phyloP scores from a whole-genome alignment of 2,329 filamentous ascomycete species.

The Aspergillus proliferans region DNA sequence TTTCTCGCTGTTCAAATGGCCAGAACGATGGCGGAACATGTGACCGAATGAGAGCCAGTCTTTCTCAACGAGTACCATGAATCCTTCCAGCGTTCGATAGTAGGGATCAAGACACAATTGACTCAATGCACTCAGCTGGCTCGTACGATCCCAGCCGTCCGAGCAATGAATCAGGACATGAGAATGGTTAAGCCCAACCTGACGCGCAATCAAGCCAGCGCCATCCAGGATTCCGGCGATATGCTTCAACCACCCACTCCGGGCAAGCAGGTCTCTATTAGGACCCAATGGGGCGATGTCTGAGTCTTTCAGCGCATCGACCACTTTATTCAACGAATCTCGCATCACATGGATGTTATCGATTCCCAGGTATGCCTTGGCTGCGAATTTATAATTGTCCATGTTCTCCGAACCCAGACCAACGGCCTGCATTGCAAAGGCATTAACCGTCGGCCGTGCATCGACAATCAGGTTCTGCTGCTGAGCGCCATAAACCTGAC shows the following conservation, averaged over 20 bases:
- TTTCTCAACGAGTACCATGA: conserved; percentile 91
- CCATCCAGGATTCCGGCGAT: conserved; percentile 80
- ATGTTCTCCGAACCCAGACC: conserved; percentile 95
- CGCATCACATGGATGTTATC: conserved; percentile 99
- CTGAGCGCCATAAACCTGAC: conserved; percentile 79
- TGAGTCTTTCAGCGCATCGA: conserved; percentile 86
- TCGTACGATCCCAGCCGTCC: conserved; percentile 96
- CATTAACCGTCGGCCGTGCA: conserved; percentile 88
- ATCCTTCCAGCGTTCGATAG: conserved; percentile 88
- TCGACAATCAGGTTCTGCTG: conserved; percentile 94
- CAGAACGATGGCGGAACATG: conserved; percentile 91
- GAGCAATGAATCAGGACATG: conserved; percentile 97
- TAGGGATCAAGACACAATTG: conserved; percentile 95
- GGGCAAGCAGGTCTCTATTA: conserved; percentile 70
- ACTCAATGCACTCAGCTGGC: conserved; percentile 83
- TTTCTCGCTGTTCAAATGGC: conserved; percentile 80
- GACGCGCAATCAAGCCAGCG: conserved; percentile 73
- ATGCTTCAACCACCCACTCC: conserved; percentile 87
- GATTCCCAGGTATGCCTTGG: conserved; percentile 88
- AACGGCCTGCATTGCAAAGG: conserved; percentile 86
- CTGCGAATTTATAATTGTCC: conserved; percentile 89
- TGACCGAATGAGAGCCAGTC: conserved; percentile 98
- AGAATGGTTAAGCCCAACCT: conserved; percentile 86
- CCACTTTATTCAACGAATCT: conserved; percentile 76
- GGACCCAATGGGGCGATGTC: conserved; percentile 79